Conservation (phyloP, 2,329 filamentous ascomycete genomes). For the Chaetomium sp. region DNA sequence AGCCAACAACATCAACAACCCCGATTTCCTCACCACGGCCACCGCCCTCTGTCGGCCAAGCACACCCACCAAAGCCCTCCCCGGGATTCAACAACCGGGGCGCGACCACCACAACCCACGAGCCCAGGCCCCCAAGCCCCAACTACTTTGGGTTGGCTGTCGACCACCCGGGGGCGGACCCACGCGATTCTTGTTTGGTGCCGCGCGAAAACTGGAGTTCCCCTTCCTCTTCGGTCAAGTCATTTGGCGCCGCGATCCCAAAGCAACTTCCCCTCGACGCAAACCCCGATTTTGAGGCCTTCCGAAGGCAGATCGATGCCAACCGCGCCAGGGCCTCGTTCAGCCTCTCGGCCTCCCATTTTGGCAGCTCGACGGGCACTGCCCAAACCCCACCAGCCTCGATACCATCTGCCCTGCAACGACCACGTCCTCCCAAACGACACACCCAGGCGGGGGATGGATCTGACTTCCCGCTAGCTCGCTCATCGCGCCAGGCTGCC, state of each 20-base stretch:
- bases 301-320: conserved; percentile 64
- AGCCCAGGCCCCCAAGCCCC: conserved; percentile 55
- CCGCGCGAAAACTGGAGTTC: conserved; percentile 70
- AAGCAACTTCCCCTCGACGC: conserved; percentile 65
- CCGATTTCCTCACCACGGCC: conserved; percentile 47
- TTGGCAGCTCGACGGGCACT: conserved; percentile 30
- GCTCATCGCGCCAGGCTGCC: conserved; percentile 11
- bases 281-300: conserved; percentile 77
- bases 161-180: conserved; percentile 49
- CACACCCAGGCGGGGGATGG: conserved; percentile 43
- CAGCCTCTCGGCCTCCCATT: conserved; percentile 41
- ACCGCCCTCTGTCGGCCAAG: conserved; percentile 49
- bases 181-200: conserved; percentile 56
- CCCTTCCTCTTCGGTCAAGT: conserved; percentile 62
- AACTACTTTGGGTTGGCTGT: conserved; percentile 81
- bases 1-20: conserved; percentile 41
- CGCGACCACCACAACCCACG: conserved; percentile 20
- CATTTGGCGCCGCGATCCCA: conserved; percentile 61
- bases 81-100: conserved; percentile 27
- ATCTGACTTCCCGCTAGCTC: conserved; percentile 29
- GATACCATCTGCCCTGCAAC: conserved; percentile 27
- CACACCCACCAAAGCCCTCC: conserved; percentile 46
- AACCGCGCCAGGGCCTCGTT: conserved; percentile 46
- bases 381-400: conserved; percentile 23
- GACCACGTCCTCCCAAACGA: conserved; percentile 41